Base-by-base conservation (phyloP, 148 eudicot genomes). In the Rhododendron molle region DNA sequence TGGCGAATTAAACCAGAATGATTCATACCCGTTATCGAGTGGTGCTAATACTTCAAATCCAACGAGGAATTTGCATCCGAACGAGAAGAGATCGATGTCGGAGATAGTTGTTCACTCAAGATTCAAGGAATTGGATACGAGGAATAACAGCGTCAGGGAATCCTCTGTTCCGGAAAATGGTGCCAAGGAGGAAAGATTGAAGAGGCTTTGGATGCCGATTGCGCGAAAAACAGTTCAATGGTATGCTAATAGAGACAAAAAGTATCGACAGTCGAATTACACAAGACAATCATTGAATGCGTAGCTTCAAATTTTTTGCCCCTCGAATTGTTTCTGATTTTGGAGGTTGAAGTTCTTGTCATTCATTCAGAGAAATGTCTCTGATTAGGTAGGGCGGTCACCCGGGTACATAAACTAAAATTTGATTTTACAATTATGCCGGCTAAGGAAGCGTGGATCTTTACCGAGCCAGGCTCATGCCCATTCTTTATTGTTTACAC, bases 171-270 rank as follows among this genome's bases (percentile, higher is more conserved):
- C 76, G 5, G 40, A 71, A 30, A 71, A 32, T 71, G 21, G 9
- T 30, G 38, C 76, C 18, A 5, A 71, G 18, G 40, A 71, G 9
- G 40, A 71, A 14, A 71, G 38, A 71, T 28, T 71, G 9, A 71
- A 30, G 76, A 71, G 38, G 38, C 76, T 71, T 30, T 71, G 76
- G 76, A 5, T 30, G 76, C 76, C 76, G 38, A 71, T 71, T 32
- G 76, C 2, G 40, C 38, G 38, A 15, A 71, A 71, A 71, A 71
- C 76, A 32, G 89, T 85, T 76, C 69, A 91, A 88, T 92, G 98
- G 95, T 96, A 91, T 92, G 95, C 94, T 11, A 89, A 88, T 72
- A 91, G 92, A 90, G 97, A 94, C 71, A 89, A 83, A 44, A 76
- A 78, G 28, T 54, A 82, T 8, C 87, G 47, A 21, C 43, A 40